These are phyloP conservation scores for Pichia sp. DNA, from an alignment of 1,139 yeast genomes.

Conservation along the genomic window DNA sequence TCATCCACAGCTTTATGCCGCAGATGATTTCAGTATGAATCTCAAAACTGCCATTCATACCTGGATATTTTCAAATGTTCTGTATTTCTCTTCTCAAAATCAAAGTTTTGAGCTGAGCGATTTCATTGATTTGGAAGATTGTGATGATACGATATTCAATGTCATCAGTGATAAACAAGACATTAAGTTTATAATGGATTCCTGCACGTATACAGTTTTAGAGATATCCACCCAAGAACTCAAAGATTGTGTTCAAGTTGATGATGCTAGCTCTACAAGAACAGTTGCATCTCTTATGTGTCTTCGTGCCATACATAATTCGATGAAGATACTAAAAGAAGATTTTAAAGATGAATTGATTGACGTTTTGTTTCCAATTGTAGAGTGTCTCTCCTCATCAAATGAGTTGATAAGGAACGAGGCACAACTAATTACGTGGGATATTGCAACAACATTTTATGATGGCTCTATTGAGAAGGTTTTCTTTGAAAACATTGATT, in stretches of 20 bases:
- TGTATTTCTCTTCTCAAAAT: neutral
- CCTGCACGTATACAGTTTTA: slow-evolving; percentile 13
- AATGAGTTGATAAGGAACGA: slow-evolving; percentile 36
- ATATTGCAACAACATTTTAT: slow-evolving; percentile 49
- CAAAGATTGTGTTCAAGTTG: slow-evolving; percentile 8
- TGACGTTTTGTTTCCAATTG: slow-evolving; percentile 48
- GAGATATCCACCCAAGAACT: slow-evolving; percentile 16
- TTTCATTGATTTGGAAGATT: slow-evolving; percentile 26
- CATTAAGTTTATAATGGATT: too few species aligned
- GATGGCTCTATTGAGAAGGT: slow-evolving; percentile 48
- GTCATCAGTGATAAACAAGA: slow-evolving; percentile 5
- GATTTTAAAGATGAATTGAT: slow-evolving; percentile 43
- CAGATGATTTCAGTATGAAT: neutral
- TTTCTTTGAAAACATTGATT: slow-evolving; percentile 66
- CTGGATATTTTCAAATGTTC: slow-evolving; percentile 18
- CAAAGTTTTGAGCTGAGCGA: slow-evolving; percentile 16
- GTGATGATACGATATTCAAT: slow-evolving; percentile 6
- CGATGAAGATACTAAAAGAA: slow-evolving; percentile 32
- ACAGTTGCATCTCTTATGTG: slow-evolving; percentile 25
- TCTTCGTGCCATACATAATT: slow-evolving; percentile 36
- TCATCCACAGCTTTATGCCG: neutral
- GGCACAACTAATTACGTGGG: slow-evolving; percentile 39
- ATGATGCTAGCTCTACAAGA: slow-evolving; percentile 7
- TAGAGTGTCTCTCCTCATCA: slow-evolving; percentile 46
- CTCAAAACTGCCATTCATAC: slow-evolving; percentile 10